A percentile compares a stretch with the other conserved stretches of the same genome.
phyloP scores from a whole-genome alignment of 768 basidiomycete genomes.

The Boletus subparvulus region DNA sequence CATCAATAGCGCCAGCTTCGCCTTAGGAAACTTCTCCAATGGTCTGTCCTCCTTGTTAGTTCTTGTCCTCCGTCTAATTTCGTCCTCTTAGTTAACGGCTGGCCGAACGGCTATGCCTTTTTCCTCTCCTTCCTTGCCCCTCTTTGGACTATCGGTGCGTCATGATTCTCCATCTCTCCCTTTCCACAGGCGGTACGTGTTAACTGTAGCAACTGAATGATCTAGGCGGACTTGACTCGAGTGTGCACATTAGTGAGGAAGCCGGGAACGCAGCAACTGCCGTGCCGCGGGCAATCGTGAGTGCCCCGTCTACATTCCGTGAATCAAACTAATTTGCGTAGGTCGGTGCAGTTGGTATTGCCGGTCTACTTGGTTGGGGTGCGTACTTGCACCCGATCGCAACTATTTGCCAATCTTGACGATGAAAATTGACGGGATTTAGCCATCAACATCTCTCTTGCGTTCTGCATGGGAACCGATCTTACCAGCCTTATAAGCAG shows the following conservation, averaged over 20 bases:
- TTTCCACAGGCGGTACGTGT: not conserved
- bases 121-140: constrained; percentile 51
- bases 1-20: constrained; percentile 59
- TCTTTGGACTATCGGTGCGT: constrained; percentile 45
- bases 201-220: not conserved
- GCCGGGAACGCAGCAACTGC: constrained; percentile 54
- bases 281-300: constrained; percentile 58
- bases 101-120: constrained; percentile 51
- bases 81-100: constrained; percentile 35
- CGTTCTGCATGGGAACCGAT: constrained; percentile 60
- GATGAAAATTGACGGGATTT: not conserved
- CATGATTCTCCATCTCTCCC: not conserved
- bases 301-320: not conserved
- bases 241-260: constrained; percentile 55
- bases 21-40: constrained; percentile 61
- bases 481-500: constrained; percentile 40
- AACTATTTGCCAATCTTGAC: not conserved
- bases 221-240: constrained; percentile 46
- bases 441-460: constrained; percentile 53
- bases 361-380: constrained; percentile 52
- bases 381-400: not conserved
- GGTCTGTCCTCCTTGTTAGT: constrained; percentile 33
- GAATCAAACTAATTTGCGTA: constrained; percentile 4
- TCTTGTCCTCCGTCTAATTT: not conserved
- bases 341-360: constrained; percentile 41